These are phyloP conservation scores for Eimeria necatrix DNA, from an alignment of 169 alveolate species.

Conservation along the genomic window DNA sequence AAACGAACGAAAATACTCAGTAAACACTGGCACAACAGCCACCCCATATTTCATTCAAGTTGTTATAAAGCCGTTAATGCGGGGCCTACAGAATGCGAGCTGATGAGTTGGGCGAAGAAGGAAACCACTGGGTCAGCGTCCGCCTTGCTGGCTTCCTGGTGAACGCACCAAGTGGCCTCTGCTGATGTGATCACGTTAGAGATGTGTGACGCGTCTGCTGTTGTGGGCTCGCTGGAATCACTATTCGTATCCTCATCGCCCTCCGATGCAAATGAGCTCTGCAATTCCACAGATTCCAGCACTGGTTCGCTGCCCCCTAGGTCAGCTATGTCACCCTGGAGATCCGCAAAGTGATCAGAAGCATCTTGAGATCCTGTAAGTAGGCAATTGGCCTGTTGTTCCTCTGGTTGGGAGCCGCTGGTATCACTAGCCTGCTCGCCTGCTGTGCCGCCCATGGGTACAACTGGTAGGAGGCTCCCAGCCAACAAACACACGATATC, in stretches of 20 bases:
- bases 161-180: conserved; percentile 29
- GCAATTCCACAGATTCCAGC: no score
- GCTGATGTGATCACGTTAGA: conserved; percentile 42
- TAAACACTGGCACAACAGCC: background rate
- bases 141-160: conserved; percentile 3
- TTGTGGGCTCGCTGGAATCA: conserved; percentile 39
- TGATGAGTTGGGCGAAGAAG: conserved; percentile 56
- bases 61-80: no score
- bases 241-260: background rate
- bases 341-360: no score
- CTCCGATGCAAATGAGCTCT: background rate
- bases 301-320: no score
- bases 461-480: no score
- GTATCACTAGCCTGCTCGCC: no score
- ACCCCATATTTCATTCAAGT: background rate
- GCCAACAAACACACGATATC: no score
- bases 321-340: no score
- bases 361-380: no score
- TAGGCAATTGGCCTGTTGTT: no score
- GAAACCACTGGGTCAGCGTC: conserved; percentile 44
- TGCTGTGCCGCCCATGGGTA: no score
- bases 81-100: conserved; percentile 46
- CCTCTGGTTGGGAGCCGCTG: no score
- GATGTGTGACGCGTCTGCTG: background rate
- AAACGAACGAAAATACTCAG: background rate